Conservation (phyloP, 2,329 filamentous ascomycete species). For the Colletotrichum orchidophilum region DNA sequence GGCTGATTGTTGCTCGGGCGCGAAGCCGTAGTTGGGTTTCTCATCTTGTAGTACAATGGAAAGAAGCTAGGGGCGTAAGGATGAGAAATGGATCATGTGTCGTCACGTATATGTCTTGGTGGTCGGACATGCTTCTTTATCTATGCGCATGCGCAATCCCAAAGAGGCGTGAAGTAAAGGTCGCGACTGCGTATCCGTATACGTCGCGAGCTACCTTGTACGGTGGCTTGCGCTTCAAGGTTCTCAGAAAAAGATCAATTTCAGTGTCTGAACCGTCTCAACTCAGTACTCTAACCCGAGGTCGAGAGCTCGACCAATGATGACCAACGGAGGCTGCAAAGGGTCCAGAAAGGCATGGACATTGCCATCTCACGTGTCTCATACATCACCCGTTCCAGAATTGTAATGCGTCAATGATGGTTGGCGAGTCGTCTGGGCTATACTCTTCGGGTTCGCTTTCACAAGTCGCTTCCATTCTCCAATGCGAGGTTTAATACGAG, state of each 20-base stretch:
- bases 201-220: not conserved
- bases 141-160: not conserved
- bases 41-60: conserved; percentile 7
- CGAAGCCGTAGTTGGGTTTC: not conserved
- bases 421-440: not conserved
- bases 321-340: not conserved
- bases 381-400: conserved; percentile 31
- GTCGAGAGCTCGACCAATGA: conserved; percentile 9
- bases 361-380: conserved; percentile 29
- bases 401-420: conserved; percentile 6
- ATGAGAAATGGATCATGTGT: not conserved
- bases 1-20: not conserved
- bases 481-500: conserved; percentile 16
- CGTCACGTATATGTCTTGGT: not conserved
- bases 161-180: not conserved
- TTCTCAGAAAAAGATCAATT: not conserved
- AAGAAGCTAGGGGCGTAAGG: not conserved
- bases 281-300: not conserved
- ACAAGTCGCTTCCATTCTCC: not conserved
- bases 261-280: not conserved
- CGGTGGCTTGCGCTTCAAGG: conserved; percentile 17
- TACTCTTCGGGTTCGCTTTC: conserved; percentile 23
- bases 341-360: not conserved
- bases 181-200: not conserved
- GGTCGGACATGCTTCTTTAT: conserved; percentile 20